Base-by-base conservation (phyloP, 768 basidiomycete genomes). In the Pholiota conissans region DNA sequence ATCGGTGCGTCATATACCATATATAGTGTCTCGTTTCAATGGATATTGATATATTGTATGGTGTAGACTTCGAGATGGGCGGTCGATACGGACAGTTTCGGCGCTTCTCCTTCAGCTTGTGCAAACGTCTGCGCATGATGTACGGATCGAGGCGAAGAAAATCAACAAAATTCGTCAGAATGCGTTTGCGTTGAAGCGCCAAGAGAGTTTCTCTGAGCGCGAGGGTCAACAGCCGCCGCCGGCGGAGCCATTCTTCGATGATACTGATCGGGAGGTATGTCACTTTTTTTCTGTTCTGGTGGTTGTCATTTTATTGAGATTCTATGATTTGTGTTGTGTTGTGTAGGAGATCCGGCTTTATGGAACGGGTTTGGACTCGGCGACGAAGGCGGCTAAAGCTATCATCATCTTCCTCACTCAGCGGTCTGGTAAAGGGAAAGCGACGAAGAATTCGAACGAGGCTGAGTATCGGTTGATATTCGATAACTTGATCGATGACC, bases 41-140 rank as follows among this genome's bases (percentile, higher is more conserved):
- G 18, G 30, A 37, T 32, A 16, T 37, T 46, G 20, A 32, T 37
- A 13, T 1, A 49, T 65, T 39, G 54, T 11, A 27, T 54, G 6
- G n/a, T n/a, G n/a, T 63, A 98, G 96, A 28, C 76, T 98, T 18
- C 85, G 93, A 9, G 92, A 96, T 66, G 95, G 95, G 0, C 84
- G 86, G 7, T 89, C 94, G 0, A 98, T 99, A 52, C 87, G 95
- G 49, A 97, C 94, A 1, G 90, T 95, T 11, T 95, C 94, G 2
- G 96, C 96, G 0, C 77, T 99, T 5, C 79, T 99, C 9, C 78
- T 99, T 18, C 95, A 98, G 63, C 87, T 99, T n/a, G 89, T 98
- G 1, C 97, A 99, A 68, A 96, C 94, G 0, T 95, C 93, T 3
- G 88, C 93, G 0, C 89, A 93, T 61, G 92, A 93, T 61, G 86